Conservation (phyloP, 108 stramenopile genomes). For the Nitzschia sp. region DNA sequence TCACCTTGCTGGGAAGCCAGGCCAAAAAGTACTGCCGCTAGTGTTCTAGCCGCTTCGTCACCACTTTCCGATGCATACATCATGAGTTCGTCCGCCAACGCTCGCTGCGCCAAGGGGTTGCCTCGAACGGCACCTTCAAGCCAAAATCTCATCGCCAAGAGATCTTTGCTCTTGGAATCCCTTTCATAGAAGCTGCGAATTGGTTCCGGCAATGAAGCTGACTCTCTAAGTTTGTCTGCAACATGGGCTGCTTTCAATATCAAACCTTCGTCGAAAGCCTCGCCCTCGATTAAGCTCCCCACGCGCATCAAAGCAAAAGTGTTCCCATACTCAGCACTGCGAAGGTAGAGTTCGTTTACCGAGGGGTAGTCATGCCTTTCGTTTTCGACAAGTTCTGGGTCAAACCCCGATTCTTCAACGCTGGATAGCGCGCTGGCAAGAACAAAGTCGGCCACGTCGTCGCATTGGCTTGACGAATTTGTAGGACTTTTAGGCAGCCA, state of each 20-base stretch:
- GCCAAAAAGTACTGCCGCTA: slow-evolving; percentile 54
- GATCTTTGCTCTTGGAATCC: background rate
- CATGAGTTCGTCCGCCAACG: slow-evolving; percentile 68
- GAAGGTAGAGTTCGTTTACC: slow-evolving; percentile 44
- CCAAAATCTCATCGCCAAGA: slow-evolving; percentile 54
- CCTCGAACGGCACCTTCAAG: slow-evolving; percentile 56
- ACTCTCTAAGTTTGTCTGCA: background rate
- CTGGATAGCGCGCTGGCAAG: slow-evolving; percentile 57
- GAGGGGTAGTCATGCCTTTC: too few relatives aligned
- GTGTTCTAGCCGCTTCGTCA: slow-evolving; percentile 30
- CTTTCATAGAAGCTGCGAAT: background rate
- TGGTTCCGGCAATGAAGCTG: background rate
- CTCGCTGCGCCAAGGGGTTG: slow-evolving; percentile 55
- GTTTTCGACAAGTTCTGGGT: background rate
- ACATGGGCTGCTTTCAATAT: background rate
- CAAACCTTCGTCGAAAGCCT: slow-evolving; percentile 12
- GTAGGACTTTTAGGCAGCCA: background rate
- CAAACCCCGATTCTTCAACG: background rate
- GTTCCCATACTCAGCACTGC: slow-evolving; percentile 59
- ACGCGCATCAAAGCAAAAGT: slow-evolving; percentile 61
- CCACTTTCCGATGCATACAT: slow-evolving; percentile 14
- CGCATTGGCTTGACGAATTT: slow-evolving; percentile 12
- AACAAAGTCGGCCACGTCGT: slow-evolving; percentile 71
- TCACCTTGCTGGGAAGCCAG: slow-evolving; percentile 61
- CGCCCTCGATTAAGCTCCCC: slow-evolving; percentile 52